Base-by-base conservation (phyloP, 257 asterid genomes). In the Solanum peruvianum region DNA sequence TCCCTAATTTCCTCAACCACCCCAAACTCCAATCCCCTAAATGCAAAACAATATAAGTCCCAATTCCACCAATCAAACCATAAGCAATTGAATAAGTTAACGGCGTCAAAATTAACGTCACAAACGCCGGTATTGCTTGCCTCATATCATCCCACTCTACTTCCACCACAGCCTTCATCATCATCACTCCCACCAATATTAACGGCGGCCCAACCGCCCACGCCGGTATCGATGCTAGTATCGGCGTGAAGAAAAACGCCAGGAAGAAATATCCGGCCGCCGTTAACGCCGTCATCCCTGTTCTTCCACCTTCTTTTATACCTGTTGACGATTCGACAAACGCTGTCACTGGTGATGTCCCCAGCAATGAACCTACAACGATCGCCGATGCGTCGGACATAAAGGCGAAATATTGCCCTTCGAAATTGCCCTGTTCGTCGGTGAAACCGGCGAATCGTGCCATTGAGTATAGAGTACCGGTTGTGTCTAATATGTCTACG, bases 201-300 rank as follows among this genome's bases (percentile, higher is more conserved):
- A 97, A 91, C 91, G 98, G 98, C 85, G 99, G 99, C 89, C 99
- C 99, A 89, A 97, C 98, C 82, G 99, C 99, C 98, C 98, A 97
- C 75, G 97, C 83, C 90, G 98, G 99, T 10, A 97, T 97, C 45
- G 99, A 94, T 29, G 99, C 99, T 89, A 97, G 86, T 84, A 97
- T 56, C 88, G 99, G 99, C 89, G 99, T 97, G 88, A 94, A 94
- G 92, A 97, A 97, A 33, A 97, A 92, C 23, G 99, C 94, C 86
- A 97, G 58, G 85, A 94, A 25, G 20, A 97, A 97, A 9, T 94
- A 97, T 23, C 88, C 95, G 3, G 98, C 99, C 67, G 91, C 98
- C n/a, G 99, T 94, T 87, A 97, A 11, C 78, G 99, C 98, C 31
- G 99, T 97, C 72, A 97, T 2, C 87, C 99, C 99, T n/a, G 99